Base-by-base conservation (phyloP, 371 early-diverging fungal species). In the Circinella umbellata region DNA sequence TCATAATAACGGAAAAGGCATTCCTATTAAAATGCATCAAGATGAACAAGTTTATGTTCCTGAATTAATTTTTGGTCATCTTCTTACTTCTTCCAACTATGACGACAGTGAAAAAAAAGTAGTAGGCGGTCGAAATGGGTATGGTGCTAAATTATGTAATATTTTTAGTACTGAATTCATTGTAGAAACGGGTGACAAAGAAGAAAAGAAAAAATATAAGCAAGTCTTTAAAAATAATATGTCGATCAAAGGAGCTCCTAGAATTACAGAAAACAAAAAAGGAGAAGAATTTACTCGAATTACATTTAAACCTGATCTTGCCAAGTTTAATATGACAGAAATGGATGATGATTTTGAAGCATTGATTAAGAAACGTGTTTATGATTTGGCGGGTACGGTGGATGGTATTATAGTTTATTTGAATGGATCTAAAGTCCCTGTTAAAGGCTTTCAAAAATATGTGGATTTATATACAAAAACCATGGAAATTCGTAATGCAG, bases 91-190 rank as follows among this genome's bases (percentile, higher is more conserved):
- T 20, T 96, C 97, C 66, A 99, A 99, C 87, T 99, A 99, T 80
- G 92, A 99, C 79, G 99, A 99, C 79, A 81, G 90, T 35, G 96
- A 99, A 77, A 96, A 99, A 80, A 99, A 99, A 78, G 93, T 98
- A 20, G 96, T 98, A 8, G 99, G 99, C 76, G 99, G 99, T 38
- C 88, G 99, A 60, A 99, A 99, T 80, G 99, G 99, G 59, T 99
- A 97, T 78, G 99, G 99, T 66, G 99, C 99, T 48, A 99, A 99
- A 79, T 90, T 99, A 14, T 98, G 99, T 85, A 99, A 99, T 75
- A 99, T 99, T 63, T 99, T 99, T 74, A 95, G 95, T 73, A 94
- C 88, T 4, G 94, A 97, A 84, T 99, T 99, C 79, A 91, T 89
- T 42, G 96, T 99, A 11, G 99, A 99, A 82, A 99, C 99, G 0